Evolutionary conservation across 1,284 basidiomycete species (phyloP), one percentile per base, ranked within the genome.

Genomic region (Ganoderma leucocontextum): DNA sequence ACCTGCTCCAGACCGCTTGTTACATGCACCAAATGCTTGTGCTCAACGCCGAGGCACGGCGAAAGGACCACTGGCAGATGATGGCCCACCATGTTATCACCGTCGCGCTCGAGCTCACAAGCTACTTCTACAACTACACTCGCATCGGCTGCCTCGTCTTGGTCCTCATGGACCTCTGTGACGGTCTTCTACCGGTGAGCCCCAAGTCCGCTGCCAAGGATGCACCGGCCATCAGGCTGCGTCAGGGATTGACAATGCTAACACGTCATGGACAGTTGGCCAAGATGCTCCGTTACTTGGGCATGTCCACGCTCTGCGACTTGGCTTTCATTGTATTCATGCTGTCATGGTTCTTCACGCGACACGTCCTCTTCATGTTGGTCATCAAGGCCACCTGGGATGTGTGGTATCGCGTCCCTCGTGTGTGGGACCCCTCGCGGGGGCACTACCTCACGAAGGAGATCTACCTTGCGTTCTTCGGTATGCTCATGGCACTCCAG

Each of bases 21-120:
- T 99, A 98, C 84, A 82, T 94, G 68, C 96, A 99, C 78, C 95
- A 97, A 81, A 84, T 98, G 22, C 85, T 98, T 70, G 92, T 97
- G 65, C 87, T 99, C 79, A 94, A 98, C 79, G 91, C 95, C n/a
- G 97, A 99, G 81, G 96, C 92, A 60, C 87, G 90, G 64, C 87
- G 97, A 66, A 96, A 95, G 78, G 97, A 99, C 80, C 95, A 98
- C 80, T 85, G 86, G 79, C 96, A 98, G 81, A 99, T 99, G 97
- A 93, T 98, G 85, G 84, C 90, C 38, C 97, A 99, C 82, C 97
- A 99, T 80, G 79, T 98, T 75, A 92, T 99, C 75, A 97, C 96
- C 22, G 88, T 97, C 67, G 79, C 86, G 49, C 88, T 99, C 72
- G 90, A 98, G 82, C 79, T 85, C 41, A 78, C 84, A 38, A 96